These are phyloP conservation scores for Phytophthora tubulina DNA, from an alignment of 352 stramenopile genomes.

Conservation along the genomic window DNA sequence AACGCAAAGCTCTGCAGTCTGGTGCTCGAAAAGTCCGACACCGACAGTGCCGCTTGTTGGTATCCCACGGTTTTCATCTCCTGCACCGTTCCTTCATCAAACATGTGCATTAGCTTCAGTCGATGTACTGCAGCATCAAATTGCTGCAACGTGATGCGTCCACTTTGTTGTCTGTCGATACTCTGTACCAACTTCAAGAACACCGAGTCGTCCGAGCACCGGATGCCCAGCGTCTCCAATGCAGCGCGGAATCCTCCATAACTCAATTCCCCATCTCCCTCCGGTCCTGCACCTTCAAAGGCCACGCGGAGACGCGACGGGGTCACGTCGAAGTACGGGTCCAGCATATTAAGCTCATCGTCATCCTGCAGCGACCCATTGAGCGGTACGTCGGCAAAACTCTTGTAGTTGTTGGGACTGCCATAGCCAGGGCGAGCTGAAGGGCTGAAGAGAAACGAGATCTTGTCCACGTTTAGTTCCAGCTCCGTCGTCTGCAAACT, in stretches of 20 bases:
- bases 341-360: conserved; percentile 85
- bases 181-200: conserved; percentile 80
- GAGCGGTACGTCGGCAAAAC: conserved; percentile 51
- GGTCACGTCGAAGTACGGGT: conserved; percentile 90
- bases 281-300: conserved; percentile 72
- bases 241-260: conserved; percentile 70
- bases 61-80: conserved; percentile 68
- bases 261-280: conserved; percentile 56
- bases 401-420: conserved; percentile 51
- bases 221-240: conserved; percentile 76
- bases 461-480: conserved; percentile 83
- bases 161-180: conserved; percentile 59
- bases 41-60: conserved; percentile 63
- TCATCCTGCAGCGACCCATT: conserved; percentile 51
- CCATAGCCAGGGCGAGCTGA: conserved; percentile 44
- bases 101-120: conserved; percentile 89
- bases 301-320: conserved; percentile 71
- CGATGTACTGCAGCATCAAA: conserved; percentile 88
- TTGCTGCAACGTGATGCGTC: conserved; percentile 68
- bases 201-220: conserved; percentile 70
- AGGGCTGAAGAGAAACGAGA: conserved; percentile 84
- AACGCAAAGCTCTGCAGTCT: conserved; percentile 77
- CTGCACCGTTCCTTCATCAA: conserved; percentile 73
- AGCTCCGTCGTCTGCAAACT: conserved; percentile 64
- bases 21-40: conserved; percentile 84